phyloP scores from a whole-genome alignment of 2,329 filamentous ascomycete genomes.

The Zymoseptoria passerinii region DNA sequence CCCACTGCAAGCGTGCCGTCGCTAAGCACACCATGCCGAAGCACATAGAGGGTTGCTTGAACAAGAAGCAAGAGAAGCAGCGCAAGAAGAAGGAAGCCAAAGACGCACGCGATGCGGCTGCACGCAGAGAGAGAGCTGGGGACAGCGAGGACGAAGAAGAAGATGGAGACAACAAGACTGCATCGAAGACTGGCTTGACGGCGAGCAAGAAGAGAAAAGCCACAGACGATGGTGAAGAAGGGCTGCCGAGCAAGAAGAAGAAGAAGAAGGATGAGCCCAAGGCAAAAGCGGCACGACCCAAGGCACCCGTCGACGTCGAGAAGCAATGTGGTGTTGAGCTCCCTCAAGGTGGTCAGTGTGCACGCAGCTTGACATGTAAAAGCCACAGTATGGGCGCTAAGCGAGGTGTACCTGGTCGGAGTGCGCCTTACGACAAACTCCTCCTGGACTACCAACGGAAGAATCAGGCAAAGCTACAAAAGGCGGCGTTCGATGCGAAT shows the following conservation, averaged over 20 bases:
- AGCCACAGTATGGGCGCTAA: slow-evolving; percentile 92
- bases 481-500: slow-evolving; percentile 90
- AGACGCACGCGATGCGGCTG: slow-evolving; percentile 43
- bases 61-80: slow-evolving; percentile 63
- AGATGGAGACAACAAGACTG: slow-evolving; percentile 23
- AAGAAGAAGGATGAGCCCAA: slow-evolving; percentile 45
- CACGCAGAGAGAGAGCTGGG: slow-evolving; percentile 34
- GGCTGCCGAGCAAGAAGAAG: slow-evolving; percentile 77
- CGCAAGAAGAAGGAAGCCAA: slow-evolving; percentile 58
- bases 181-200: slow-evolving; percentile 22
- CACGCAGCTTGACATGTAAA: slow-evolving; percentile 81
- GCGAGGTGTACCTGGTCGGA: slow-evolving; percentile 73
- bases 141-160: slow-evolving; percentile 36
- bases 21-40: slow-evolving; percentile 64
- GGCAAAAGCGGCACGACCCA: slow-evolving; percentile 68
- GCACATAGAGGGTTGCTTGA: slow-evolving; percentile 77
- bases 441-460: slow-evolving; percentile 68
- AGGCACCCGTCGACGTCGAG: slow-evolving; percentile 87
- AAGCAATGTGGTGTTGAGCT: slow-evolving; percentile 82
- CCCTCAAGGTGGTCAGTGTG: slow-evolving; percentile 76
- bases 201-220: slow-evolving; percentile 39
- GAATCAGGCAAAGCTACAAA: slow-evolving; percentile 96
- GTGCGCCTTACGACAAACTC: slow-evolving; percentile 82
- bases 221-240: slow-evolving; percentile 53
- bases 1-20: slow-evolving; percentile 87